Evolutionary conservation across 2,329 filamentous ascomycete genomes (phyloP).

Genomic region (Metarhizium anisopliae): DNA sequence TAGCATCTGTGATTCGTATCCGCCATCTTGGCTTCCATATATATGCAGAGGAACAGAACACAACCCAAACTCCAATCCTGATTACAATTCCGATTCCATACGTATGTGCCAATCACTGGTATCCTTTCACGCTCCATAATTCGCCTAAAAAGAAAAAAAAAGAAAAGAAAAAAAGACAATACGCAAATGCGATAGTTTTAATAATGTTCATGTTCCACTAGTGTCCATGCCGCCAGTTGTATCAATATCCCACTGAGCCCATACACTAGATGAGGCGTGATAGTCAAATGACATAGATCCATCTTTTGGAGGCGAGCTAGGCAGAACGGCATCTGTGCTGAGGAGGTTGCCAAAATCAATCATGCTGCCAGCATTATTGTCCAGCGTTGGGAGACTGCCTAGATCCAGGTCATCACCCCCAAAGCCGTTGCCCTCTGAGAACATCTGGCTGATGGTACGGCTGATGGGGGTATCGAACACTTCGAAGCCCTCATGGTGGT

Average conservation of each 20-base stretch:
- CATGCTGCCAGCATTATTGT: conserved; percentile 23
- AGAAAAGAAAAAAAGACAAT: background rate
- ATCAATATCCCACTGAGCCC: conserved; percentile 21
- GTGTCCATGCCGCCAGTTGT: conserved; percentile 1
- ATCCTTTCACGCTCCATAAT: background rate
- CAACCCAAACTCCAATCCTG: background rate
- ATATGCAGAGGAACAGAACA: background rate
- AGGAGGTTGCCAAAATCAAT: conserved; percentile 41
- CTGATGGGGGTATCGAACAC: conserved; percentile 49
- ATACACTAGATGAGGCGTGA: conserved; percentile 17
- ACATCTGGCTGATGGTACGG: conserved; percentile 52
- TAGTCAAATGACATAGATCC: conserved; percentile 21
- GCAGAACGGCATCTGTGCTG: conserved; percentile 36
- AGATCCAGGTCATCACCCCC: conserved; percentile 36
- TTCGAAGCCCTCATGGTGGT: conserved; percentile 28
- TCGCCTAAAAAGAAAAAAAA: background rate
- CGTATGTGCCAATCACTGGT: background rate
- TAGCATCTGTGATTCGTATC: background rate
- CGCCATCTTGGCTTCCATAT: background rate
- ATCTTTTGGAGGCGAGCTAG: conserved; percentile 37
- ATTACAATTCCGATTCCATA: background rate
- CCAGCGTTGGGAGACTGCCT: conserved; percentile 27
- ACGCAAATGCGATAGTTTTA: background rate
- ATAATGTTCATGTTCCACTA: background rate
- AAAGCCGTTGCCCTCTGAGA: conserved; percentile 46